Conservation (phyloP, 495 filamentous ascomycete species). For the Trichoderma erinaceum region DNA sequence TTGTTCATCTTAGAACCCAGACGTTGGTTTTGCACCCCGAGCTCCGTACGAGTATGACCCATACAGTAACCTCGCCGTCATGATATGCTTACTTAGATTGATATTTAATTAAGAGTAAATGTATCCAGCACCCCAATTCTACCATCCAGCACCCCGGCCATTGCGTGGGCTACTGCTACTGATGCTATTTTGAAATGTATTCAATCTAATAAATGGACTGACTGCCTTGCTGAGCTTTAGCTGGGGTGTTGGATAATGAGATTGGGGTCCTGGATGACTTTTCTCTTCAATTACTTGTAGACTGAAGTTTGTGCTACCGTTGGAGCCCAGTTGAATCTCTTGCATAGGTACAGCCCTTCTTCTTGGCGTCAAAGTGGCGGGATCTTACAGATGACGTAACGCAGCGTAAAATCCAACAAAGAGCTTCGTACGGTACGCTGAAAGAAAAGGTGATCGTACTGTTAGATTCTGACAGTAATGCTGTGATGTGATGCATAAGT, state of each 20-base stretch:
- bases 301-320: no score
- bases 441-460: background rate
- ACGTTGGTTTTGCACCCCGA: background rate
- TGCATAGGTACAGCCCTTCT: background rate
- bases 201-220: no score
- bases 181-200: no score
- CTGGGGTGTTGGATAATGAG: no score
- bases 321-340: no score
- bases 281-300: no score
- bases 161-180: no score
- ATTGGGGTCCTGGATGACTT: no score
- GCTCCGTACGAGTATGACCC: background rate
- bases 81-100: background rate
- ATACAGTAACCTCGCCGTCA: background rate
- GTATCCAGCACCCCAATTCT: no score
- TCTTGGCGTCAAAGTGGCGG: background rate
- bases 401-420: background rate
- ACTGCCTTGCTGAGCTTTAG: no score
- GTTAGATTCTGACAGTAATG: background rate
- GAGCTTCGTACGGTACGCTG: background rate
- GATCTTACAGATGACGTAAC: constrained; percentile 5
- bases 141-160: no score
- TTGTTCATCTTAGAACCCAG: background rate
- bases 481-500: background rate
- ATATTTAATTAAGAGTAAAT: no score